phyloP scores from a whole-genome alignment of 495 filamentous ascomycete genomes.

The Penicillium soppii region DNA sequence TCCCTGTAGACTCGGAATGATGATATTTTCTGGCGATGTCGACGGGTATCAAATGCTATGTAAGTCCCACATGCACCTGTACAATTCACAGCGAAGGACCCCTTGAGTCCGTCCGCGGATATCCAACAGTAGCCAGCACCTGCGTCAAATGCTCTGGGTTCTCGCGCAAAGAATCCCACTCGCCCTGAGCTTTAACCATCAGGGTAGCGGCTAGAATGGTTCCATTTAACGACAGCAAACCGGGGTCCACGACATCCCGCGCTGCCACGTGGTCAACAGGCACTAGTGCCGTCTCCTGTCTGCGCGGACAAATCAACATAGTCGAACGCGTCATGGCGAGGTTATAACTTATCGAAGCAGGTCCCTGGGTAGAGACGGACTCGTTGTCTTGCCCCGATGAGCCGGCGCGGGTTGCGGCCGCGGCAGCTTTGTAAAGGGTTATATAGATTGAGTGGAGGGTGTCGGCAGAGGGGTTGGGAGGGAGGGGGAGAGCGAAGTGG shows the following conservation, averaged over 20 bases:
- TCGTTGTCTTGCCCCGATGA: conserved; percentile 1
- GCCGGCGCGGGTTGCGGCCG: conserved; percentile 28
- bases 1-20: no score
- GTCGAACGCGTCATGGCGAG: conserved; percentile 66
- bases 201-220: conserved; percentile 78
- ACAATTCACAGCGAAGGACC: conserved; percentile 22
- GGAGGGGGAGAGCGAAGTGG: conserved; percentile 48
- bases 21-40: not conserved
- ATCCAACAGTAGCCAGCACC: conserved; percentile 60
- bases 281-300: conserved; percentile 40
- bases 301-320: conserved; percentile 70
- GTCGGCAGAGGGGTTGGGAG: conserved; percentile 35
- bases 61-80: not conserved
- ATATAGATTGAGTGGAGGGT: conserved; percentile 48
- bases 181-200: conserved; percentile 70
- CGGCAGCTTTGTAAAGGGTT: conserved; percentile 55
- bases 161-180: conserved; percentile 64
- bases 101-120: conserved; percentile 38
- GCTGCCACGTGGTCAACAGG: conserved; percentile 21
- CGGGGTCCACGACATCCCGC: conserved; percentile 45
- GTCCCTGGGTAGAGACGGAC: conserved; percentile 30
- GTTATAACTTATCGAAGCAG: conserved; percentile 72
- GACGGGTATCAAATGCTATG: not conserved
- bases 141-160: conserved; percentile 50
- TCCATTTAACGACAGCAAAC: conserved; percentile 68